These are phyloP conservation scores for Candida railenensis DNA, from an alignment of 805 yeast species.

Conservation along the genomic window DNA sequence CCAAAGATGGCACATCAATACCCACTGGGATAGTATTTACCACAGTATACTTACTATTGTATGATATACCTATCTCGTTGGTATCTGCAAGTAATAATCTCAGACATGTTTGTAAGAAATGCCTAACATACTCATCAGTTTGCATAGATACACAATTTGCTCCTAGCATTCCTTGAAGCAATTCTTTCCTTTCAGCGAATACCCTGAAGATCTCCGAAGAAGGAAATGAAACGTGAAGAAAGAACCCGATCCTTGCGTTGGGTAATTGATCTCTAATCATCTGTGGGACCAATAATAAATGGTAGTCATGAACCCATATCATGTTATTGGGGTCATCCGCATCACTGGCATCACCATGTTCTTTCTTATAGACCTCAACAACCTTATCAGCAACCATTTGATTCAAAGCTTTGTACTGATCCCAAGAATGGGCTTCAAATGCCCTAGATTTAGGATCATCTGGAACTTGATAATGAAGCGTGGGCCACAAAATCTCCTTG, in stretches of 20 bases:
- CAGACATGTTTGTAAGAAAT: constrained; percentile 87
- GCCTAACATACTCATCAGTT: constrained; percentile 89
- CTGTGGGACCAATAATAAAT: constrained; percentile 78
- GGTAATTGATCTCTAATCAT: constrained; percentile 79
- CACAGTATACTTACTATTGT: constrained; percentile 55
- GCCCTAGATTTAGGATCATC: constrained; percentile 93
- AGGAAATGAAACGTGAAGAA: constrained; percentile 92
- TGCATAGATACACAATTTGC: constrained; percentile 89
- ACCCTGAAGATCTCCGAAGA: constrained; percentile 94
- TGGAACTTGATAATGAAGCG: constrained; percentile 89
- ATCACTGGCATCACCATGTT: constrained; percentile 41
- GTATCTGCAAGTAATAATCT: constrained; percentile 82
- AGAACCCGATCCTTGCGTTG: constrained; percentile 84
- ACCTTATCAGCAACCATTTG: constrained; percentile 77
- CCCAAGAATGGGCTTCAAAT: constrained; percentile 95
- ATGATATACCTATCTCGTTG: constrained; percentile 58
- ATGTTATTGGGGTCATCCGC: constrained; percentile 53
- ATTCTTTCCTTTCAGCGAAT: constrained; percentile 77
- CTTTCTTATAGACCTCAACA: constrained; percentile 52
- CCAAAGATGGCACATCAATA: constrained; percentile 64
- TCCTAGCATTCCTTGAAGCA: constrained; percentile 82
- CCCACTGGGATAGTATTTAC: constrained; percentile 73
- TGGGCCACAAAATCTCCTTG: constrained; percentile 95
- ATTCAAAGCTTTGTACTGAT: constrained; percentile 72
- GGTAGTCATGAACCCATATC: constrained; percentile 95